Evolutionary conservation across 23 red algal genomes (phyloP), one percentile per base, ranked within the genome.

Genomic region (Gracilariopsis chorda): DNA sequence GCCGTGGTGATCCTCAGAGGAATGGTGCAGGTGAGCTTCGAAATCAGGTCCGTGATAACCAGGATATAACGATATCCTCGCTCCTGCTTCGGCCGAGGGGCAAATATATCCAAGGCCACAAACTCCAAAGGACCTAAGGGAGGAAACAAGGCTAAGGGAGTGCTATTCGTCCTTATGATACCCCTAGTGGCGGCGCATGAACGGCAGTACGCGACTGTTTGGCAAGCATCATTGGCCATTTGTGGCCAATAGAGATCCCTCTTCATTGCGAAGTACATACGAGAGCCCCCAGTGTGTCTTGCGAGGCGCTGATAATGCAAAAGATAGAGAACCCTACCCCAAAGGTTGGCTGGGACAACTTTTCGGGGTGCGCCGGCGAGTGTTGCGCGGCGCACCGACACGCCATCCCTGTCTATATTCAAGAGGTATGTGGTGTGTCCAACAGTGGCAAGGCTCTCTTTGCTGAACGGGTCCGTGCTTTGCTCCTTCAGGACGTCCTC

Each of bases 31-130:
- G 43, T 60, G 4, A 57, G 2, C 45, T 90, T 90, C 16, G 7
- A 37, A 44, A 59, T 78, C 86, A 68, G 70, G 33, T 90, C 62
- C 28, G 46, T 65, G 29, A 90, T 90, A 16, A 90, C 86, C 51
- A 90, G 33, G 10, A 90, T 78, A 70, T 60, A 78, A 3, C 48
- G 7, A 34, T 60, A 51, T 28, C 86, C 68, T 24, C 63, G 8
- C 21, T 29, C 8, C 4, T 35, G 30, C 68, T 90, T 58, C 7
- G 48, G 69, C 3, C 59, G 52, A 29, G 86, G 72, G 20, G 2
- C 86, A 9, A 77, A 20, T 16, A 77, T 57, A 49, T 90, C 86
- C 51, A 79, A 21, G 45, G 72, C 46, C 14, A 90, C 39, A 25
- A 77, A 77, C 4, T 77, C 48, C 19, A 90, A 40, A 0, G 86